These are phyloP conservation scores for Fusarium fracticaudum DNA, from an alignment of 2,329 filamentous ascomycete genomes.

Conservation along the genomic window DNA sequence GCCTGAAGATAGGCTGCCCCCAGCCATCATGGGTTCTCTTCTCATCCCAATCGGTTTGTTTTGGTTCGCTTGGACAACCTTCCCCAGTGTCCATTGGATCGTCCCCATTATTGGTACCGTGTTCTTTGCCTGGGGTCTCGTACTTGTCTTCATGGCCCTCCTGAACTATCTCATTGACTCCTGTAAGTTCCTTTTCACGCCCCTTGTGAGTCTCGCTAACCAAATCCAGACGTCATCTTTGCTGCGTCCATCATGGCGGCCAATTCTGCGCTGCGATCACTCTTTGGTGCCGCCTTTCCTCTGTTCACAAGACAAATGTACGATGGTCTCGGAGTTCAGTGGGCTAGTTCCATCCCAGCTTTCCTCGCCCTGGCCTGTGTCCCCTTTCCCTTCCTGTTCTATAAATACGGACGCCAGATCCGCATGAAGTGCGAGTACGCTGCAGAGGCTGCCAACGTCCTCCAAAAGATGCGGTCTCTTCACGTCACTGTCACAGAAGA, in stretches of 20 bases:
- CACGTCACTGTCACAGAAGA: not conserved
- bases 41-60: constrained; percentile 6
- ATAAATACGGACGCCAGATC: constrained; percentile 72
- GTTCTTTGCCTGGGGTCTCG: constrained; percentile 12
- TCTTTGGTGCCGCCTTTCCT: constrained; percentile 22
- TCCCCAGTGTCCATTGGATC: not conserved
- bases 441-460: constrained; percentile 70
- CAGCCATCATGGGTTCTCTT: constrained; percentile 9
- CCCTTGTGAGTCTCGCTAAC: fast-evolving
- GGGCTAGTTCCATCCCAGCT: constrained; percentile 77
- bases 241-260: constrained; percentile 11
- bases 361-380: constrained; percentile 78
- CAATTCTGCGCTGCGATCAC: constrained; percentile 8
- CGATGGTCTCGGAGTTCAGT: constrained; percentile 46
- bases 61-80: constrained; percentile 24
- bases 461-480: constrained; percentile 54
- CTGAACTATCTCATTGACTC: constrained; percentile 21
- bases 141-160: constrained; percentile 13
- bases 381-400: constrained; percentile 80
- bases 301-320: constrained; percentile 23
- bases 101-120: not conserved
- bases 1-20: not conserved
- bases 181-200: not conserved
- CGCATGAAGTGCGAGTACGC: constrained; percentile 76
- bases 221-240: not conserved